Evolutionary conservation across 164 flowering plant genomes (phyloP).

Genomic region (Paratinospora sagittata): DNA sequence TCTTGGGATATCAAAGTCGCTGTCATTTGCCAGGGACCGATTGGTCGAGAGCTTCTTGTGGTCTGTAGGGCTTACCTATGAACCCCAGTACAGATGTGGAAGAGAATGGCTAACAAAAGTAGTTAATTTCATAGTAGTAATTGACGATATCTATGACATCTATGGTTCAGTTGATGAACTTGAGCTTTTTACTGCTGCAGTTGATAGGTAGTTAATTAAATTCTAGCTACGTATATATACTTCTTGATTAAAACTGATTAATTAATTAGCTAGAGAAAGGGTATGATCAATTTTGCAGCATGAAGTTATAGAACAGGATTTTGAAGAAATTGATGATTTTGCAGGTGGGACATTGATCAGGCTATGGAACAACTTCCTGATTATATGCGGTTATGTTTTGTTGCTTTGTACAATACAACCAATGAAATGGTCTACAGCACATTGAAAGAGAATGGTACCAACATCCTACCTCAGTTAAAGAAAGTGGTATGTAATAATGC

Average conservation of each 20-base stretch:
- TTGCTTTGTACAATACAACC: constrained; percentile 15
- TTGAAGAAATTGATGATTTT: too few species aligned
- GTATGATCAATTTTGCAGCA: too few species aligned
- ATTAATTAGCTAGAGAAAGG: too few species aligned
- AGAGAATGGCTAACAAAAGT: constrained; percentile 7
- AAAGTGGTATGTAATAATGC: constrained; percentile 24
- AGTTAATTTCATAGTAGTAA: background rate
- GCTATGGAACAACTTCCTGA: constrained; percentile 10
- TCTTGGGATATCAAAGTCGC: background rate
- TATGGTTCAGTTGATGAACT: constrained; percentile 19
- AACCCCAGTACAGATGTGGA: background rate
- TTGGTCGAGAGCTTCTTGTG: constrained; percentile 5
- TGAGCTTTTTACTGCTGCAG: constrained; percentile 8
- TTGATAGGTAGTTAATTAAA: constrained; percentile 10
- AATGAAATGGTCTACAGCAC: constrained; percentile 14
- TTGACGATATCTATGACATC: constrained; percentile 39
- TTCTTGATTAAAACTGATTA: too few species aligned
- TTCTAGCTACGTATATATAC: too few species aligned
- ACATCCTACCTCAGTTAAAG: constrained; percentile 19
- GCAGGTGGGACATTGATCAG: constrained; percentile 12
- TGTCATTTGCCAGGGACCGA: constrained; percentile 12
- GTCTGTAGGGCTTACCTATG: background rate
- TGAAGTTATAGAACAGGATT: too few species aligned
- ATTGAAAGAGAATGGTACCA: constrained; percentile 2
- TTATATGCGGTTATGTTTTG: constrained; percentile 9